Conservation (phyloP, 257 asterid species). For the Craterostigma plantagineum region DNA sequence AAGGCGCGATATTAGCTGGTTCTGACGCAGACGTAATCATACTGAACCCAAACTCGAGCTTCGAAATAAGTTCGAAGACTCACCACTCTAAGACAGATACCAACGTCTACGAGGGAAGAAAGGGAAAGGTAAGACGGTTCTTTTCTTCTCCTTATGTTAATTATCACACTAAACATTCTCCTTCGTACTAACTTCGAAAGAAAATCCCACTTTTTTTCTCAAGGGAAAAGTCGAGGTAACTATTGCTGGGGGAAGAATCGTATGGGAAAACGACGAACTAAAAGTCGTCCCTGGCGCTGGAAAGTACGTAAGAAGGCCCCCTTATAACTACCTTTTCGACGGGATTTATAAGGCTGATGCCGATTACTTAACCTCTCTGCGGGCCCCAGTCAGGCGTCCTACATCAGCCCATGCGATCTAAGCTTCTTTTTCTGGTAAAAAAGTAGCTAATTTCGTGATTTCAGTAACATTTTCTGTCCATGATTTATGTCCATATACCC, state of each 20-base stretch:
- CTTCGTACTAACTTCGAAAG: neutral
- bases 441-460: too few relatives aligned
- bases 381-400: slow-evolving; percentile 54
- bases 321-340: slow-evolving; percentile 63
- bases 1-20: slow-evolving; percentile 83
- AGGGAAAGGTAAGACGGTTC: slow-evolving; percentile 40
- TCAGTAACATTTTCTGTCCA: too few relatives aligned
- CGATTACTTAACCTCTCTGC: slow-evolving; percentile 35
- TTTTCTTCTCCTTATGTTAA: neutral
- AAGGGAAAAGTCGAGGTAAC: slow-evolving; percentile 93
- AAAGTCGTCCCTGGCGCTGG: slow-evolving; percentile 61
- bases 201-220: neutral
- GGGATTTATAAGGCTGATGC: slow-evolving; percentile 50
- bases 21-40: slow-evolving; percentile 92
- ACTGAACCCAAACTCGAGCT: slow-evolving; percentile 74
- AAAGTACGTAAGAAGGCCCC: slow-evolving; percentile 59
- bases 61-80: slow-evolving; percentile 49
- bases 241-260: slow-evolving; percentile 73
- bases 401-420: neutral
- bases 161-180: neutral
- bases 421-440: too few relatives aligned
- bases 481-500: too few relatives aligned
- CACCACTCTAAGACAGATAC: slow-evolving; percentile 86
- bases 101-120: slow-evolving; percentile 78
- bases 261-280: slow-evolving; percentile 69